Evolutionary conservation across 116 monocot species (phyloP).

Genomic region (Thalassia testudinum): DNA sequence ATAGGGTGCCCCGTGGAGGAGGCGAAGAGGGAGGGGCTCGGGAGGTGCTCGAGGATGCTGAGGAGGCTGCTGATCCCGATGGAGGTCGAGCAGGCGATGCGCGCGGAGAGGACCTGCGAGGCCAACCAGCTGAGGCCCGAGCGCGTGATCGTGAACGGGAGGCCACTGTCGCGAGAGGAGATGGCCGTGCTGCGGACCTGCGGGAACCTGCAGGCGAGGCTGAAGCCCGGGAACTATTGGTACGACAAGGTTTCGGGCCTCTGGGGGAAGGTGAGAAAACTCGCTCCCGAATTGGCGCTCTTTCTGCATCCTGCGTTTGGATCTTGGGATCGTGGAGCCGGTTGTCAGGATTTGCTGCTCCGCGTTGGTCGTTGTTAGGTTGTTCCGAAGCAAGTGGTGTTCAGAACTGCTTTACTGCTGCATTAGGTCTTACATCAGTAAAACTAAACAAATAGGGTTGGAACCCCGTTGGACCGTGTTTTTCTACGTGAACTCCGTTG

Average conservation of each 20-base stretch:
- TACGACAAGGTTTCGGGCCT: constrained; percentile 87
- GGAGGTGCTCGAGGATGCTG: constrained; percentile 61
- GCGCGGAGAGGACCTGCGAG: constrained; percentile 58
- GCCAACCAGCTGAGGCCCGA: constrained; percentile 66
- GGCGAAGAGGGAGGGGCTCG: constrained; percentile 54
- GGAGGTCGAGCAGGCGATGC: constrained; percentile 72
- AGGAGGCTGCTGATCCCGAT: constrained; percentile 45
- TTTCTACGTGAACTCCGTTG: no score
- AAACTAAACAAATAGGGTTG: no score
- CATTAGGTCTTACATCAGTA: no score
- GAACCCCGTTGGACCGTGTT: no score
- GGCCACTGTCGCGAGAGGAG: constrained; percentile 47
- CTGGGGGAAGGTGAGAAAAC: constrained; percentile 92
- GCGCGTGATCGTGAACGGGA: constrained; percentile 55
- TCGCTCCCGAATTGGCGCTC: no score
- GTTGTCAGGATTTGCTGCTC: no score
- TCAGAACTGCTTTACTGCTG: no score
- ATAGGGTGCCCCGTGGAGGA: constrained; percentile 58
- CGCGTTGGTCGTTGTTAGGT: no score
- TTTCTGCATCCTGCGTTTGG: background rate
- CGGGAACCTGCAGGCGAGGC: constrained; percentile 31
- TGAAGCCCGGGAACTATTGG: constrained; percentile 86
- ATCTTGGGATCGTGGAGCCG: no score
- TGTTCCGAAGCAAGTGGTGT: no score
- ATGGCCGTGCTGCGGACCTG: constrained; percentile 47